Evolutionary conservation across 441 rosid species (phyloP).

Genomic region (Codiaeum variegatum): DNA sequence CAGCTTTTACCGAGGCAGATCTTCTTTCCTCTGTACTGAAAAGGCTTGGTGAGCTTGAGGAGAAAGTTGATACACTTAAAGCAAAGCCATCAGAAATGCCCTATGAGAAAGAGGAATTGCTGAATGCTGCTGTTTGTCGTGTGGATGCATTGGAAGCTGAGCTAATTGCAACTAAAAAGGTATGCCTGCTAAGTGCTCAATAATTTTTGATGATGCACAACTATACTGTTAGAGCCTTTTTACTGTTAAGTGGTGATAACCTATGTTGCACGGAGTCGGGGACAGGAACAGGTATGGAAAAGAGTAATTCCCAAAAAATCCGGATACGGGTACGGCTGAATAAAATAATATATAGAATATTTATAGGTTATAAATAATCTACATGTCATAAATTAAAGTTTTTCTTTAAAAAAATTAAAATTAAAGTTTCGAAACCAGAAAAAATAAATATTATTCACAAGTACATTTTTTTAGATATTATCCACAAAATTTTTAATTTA

Average conservation of each 20-base stretch:
- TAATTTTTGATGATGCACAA: background rate
- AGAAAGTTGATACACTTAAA: constrained; percentile 76
- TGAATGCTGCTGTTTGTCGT: constrained; percentile 91
- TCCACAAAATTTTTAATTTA: no score
- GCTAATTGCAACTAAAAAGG: constrained; percentile 95
- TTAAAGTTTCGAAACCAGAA: no score
- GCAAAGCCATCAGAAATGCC: constrained; percentile 93
- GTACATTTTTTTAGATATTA: no score
- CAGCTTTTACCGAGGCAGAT: constrained; percentile 51
- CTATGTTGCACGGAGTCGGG: no score
- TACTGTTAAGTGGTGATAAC: background rate
- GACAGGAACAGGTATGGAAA: no score
- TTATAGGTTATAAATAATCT: no score
- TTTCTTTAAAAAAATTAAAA: no score
- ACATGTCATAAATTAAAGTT: no score
- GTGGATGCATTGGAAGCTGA: constrained; percentile 98
- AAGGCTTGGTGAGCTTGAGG: constrained; percentile 82
- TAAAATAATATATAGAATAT: no score
- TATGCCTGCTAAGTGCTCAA: constrained; percentile 16
- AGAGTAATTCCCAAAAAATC: no score
- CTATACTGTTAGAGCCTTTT: background rate
- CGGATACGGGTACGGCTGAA: no score
- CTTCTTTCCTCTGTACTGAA: constrained; percentile 63
- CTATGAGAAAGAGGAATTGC: constrained; percentile 82
- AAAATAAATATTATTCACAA: no score